phyloP scores from a whole-genome alignment of 805 yeast species.

The Starmerella floricola region DNA sequence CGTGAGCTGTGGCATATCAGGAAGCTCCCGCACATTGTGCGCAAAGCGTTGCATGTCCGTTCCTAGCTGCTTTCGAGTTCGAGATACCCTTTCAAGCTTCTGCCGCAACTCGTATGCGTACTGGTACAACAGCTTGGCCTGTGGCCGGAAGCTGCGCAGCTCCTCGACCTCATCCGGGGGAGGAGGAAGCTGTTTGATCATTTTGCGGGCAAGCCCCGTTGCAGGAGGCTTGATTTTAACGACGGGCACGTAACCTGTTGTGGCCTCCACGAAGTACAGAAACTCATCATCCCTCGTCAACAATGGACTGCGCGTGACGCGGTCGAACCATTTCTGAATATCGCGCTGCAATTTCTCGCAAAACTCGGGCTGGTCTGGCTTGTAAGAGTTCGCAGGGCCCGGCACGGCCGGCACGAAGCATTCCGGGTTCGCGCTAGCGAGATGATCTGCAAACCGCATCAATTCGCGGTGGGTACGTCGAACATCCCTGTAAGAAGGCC shows the following conservation, averaged over 20 bases:
- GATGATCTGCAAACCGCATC: constrained; percentile 59
- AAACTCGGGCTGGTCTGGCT: constrained; percentile 77
- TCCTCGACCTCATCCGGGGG: constrained; percentile 81
- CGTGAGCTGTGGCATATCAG: constrained; percentile 4
- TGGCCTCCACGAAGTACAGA: constrained; percentile 69
- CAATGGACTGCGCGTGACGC: constrained; percentile 64
- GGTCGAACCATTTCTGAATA: constrained; percentile 78
- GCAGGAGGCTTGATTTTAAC: constrained; percentile 56
- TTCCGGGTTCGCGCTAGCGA: constrained; percentile 74
- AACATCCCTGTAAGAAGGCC: constrained; percentile 63
- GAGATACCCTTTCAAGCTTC: constrained; percentile 48
- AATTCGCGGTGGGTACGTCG: constrained; percentile 75
- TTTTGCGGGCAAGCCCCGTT: constrained; percentile 75
- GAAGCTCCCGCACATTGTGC: constrained; percentile 1
- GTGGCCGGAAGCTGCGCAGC: constrained; percentile 74
- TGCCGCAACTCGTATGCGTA: constrained; percentile 38
- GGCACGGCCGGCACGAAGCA: constrained; percentile 90
- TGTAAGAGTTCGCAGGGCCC: constrained; percentile 58
- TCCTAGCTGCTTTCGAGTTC: constrained; percentile 38
- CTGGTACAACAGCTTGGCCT: constrained; percentile 64
- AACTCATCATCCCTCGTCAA: constrained; percentile 78
- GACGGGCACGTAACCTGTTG: constrained; percentile 52
- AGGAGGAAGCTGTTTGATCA: constrained; percentile 80
- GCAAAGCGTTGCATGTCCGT: constrained; percentile 37
- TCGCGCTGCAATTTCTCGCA: constrained; percentile 40